Evolutionary conservation across 2,329 filamentous ascomycete genomes (phyloP).

Genomic region (Sordariomycetes sp.): DNA sequence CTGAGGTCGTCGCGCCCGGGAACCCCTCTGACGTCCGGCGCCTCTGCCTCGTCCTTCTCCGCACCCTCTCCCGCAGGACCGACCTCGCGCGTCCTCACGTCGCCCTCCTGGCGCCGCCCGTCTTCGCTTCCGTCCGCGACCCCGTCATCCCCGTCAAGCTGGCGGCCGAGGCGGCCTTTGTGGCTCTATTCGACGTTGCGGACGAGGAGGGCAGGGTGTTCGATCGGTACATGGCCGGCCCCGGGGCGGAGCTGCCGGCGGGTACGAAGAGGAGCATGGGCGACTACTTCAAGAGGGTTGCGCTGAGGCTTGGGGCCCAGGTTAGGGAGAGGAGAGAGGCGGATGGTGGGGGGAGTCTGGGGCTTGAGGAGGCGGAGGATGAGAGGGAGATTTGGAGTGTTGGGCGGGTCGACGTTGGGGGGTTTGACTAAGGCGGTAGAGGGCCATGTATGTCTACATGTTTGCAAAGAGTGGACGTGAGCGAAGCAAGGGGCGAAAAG

Average conservation of each 20-base stretch:
- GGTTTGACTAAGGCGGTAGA: constrained; percentile 6
- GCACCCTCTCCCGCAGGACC: constrained; percentile 72
- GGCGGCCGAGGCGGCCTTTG: constrained; percentile 85
- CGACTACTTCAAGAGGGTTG: constrained; percentile 95
- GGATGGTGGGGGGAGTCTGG: constrained; percentile 80
- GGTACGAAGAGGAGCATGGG: constrained; percentile 79
- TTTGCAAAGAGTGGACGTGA: background rate
- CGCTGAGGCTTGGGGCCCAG: constrained; percentile 70
- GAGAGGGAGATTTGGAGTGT: constrained; percentile 94
- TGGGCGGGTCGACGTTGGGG: constrained; percentile 65
- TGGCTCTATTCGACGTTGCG: constrained; percentile 80
- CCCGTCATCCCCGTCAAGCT: constrained; percentile 90
- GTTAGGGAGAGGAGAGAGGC: constrained; percentile 82
- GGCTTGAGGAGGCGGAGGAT: constrained; percentile 86
- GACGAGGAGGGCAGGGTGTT: constrained; percentile 79
- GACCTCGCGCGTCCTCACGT: constrained; percentile 76
- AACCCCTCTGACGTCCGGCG: constrained; percentile 72
- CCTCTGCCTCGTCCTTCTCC: constrained; percentile 72
- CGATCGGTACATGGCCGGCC: constrained; percentile 72
- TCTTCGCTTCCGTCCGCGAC: constrained; percentile 86
- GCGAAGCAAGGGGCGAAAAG: background rate
- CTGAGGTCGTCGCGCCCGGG: constrained; percentile 63
- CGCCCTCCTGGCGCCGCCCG: constrained; percentile 60
- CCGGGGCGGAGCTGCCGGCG: constrained; percentile 51
- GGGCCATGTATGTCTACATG: background rate